Base-by-base conservation (phyloP, 2,329 filamentous ascomycete genomes). In the Trichoderma gracile region DNA sequence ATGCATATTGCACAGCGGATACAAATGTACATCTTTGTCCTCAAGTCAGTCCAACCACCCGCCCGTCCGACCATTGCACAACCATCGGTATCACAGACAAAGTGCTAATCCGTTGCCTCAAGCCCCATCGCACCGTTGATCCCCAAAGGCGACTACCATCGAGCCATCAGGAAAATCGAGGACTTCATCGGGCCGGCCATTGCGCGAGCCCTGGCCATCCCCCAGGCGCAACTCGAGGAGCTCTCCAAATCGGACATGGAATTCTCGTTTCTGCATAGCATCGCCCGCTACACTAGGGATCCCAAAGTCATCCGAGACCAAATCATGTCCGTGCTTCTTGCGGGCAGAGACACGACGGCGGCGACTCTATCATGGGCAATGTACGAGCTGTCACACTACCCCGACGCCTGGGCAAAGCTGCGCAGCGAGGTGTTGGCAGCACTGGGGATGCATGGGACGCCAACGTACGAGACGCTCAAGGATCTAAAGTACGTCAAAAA, bases 281-380 rank as follows among this genome's bases (percentile, higher is more conserved):
- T 94, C 12, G 89, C 89, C 17, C 81, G 82, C 15, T 88, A 87
- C 74, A 93, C 90, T 0, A 84, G 88, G 14, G 79, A 84, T 62
- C 77, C 78, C 0, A 81, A 81, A 42, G 81, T 89, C 12, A 83
- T 94, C 33, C 87, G 91, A n/a, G 90, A 93, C 74, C 90, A 93
- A 73, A 81, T 93, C 47, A 85, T 92, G 54, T 86, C 87, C 9
- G 83, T 93, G 12, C 82, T 94, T 30, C 66, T 97, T 15, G 93
- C 93, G 1, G 93, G 92, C 5, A 84, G 91, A 30, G 93, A 97
- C 76, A 97, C 93, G 7, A 97, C 93, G 0, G 93, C 93, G 21
- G 86, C 84, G 19, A 92, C 90, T 0, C 82, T 97, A 0, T 90
- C 88, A 0, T 97, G 92, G 89, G 82, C 85, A 42, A 82, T 97